These are phyloP conservation scores for Claviceps sp. DNA, from an alignment of 2,329 filamentous ascomycete species.

Conservation along the genomic window DNA sequence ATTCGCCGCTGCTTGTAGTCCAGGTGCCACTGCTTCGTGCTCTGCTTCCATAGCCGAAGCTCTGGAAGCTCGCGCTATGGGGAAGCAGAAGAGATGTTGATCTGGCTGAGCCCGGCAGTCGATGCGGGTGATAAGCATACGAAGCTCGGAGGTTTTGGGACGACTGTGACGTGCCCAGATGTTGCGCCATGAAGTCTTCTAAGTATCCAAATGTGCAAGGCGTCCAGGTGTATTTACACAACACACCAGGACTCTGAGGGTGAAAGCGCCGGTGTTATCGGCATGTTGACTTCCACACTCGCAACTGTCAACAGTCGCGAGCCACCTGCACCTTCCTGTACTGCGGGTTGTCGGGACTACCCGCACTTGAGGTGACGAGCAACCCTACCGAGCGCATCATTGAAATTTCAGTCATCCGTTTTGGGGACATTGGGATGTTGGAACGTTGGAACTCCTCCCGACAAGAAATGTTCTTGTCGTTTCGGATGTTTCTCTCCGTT, in stretches of 20 bases:
- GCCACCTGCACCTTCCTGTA: not conserved
- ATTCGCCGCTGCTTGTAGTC: slow-evolving; percentile 41
- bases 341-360: not conserved
- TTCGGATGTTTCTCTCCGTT: not conserved
- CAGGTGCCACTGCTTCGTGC: slow-evolving; percentile 39
- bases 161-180: slow-evolving; percentile 7
- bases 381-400: not conserved
- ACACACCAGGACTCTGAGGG: not conserved
- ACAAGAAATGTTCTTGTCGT: not conserved
- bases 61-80: slow-evolving; percentile 14
- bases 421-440: too few species aligned
- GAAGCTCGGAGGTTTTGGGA: slow-evolving; percentile 10
- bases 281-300: not conserved
- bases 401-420: not conserved
- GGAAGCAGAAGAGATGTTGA: slow-evolving; percentile 14
- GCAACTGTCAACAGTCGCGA: not conserved
- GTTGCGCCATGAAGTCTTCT: slow-evolving; percentile 13
- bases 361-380: not conserved
- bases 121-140: slow-evolving; percentile 7
- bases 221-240: not conserved
- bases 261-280: not conserved
- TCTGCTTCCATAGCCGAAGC: slow-evolving; percentile 10
- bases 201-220: not conserved
- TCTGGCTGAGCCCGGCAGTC: slow-evolving; percentile 13
- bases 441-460: not conserved